These are phyloP conservation scores for Postia placenta DNA, from an alignment of 768 basidiomycete genomes.

Conservation along the genomic window DNA sequence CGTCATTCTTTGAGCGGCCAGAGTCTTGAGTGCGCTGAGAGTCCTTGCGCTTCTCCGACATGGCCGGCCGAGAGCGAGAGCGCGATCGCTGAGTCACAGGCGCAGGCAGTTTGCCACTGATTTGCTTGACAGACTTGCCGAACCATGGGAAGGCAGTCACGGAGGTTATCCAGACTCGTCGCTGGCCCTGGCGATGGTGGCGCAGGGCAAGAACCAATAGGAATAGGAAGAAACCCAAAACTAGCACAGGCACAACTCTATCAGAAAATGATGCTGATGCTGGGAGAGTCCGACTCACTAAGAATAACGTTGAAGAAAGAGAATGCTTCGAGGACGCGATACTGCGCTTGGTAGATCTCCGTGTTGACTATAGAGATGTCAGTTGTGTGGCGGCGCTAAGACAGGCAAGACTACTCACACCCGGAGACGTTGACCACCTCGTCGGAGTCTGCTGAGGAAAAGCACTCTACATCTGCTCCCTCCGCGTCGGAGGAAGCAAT, in stretches of 20 bases:
- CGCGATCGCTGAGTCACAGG: constrained; percentile 31
- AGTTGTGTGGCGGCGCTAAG: neutral
- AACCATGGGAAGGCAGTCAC: constrained; percentile 75
- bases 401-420: constrained; percentile 43
- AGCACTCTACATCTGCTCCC: constrained; percentile 79
- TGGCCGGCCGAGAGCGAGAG: constrained; percentile 25
- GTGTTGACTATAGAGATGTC: constrained; percentile 54
- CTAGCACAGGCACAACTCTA: constrained; percentile 30
- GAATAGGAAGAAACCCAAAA: constrained; percentile 42
- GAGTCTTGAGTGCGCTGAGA: constrained; percentile 13
- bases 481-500: constrained; percentile 71
- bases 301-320: constrained; percentile 72
- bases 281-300: constrained; percentile 35
- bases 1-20: neutral
- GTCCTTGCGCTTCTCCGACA: constrained; percentile 12
- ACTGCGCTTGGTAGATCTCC: constrained; percentile 85
- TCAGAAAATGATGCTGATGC: constrained; percentile 5
- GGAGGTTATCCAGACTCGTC: constrained; percentile 60
- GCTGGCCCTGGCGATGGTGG: constrained; percentile 36
- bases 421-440: constrained; percentile 54
- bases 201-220: constrained; percentile 38
- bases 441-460: constrained; percentile 47
- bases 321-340: constrained; percentile 75
- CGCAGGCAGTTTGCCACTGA: constrained; percentile 32
- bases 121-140: constrained; percentile 25